Evolutionary conservation across 257 asterid species (phyloP), one percentile per base, ranked within the genome.

Genomic region (Solanum rostratum): DNA sequence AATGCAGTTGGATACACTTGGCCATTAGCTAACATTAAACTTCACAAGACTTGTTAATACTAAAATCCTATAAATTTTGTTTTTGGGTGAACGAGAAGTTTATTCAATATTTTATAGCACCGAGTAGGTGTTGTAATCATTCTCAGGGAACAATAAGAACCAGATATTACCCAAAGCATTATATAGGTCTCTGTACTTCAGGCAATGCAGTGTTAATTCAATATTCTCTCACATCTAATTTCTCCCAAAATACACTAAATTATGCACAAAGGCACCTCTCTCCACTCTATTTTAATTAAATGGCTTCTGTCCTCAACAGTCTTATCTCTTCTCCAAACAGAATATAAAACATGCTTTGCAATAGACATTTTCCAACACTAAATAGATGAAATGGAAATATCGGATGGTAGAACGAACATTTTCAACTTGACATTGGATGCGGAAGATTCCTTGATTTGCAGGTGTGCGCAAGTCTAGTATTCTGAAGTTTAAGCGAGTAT

Each of bases 371-470:
- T 39, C 79, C 27, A 41, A 71, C 80, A 69, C 27, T 2, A 41
- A 41, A 73, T 12, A 73, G 55, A 50, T 73, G n/a, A 46, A 46
- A 14, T 14, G 22, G 60, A 74, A 74, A 15, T 45, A 46, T 46
- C 12, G 9, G 60, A 52, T 74, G 29, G 43, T 19, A 74, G 5
- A 50, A 84, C 92, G 70, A 88, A 95, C 99, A 85, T 88, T 91
- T 88, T 87, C 97, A 89, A 96, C 92, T 89, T 96, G 91, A 82
- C 89, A 90, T 69, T 92, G 95, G 81, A 95, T 79, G 27, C 94
- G 92, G 79, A 96, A 96, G 84, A 95, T 96, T 84, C 91, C 97
- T 89, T 93, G 98, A 88, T 95, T 95, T 24, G 99, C 97, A 78
- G 94, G 97, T 13, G 98, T 96, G 39, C 98, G 98, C 19, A 93